These are phyloP conservation scores for Scheffersomyces lignosus DNA, from an alignment of 805 yeast species.

Conservation along the genomic window DNA sequence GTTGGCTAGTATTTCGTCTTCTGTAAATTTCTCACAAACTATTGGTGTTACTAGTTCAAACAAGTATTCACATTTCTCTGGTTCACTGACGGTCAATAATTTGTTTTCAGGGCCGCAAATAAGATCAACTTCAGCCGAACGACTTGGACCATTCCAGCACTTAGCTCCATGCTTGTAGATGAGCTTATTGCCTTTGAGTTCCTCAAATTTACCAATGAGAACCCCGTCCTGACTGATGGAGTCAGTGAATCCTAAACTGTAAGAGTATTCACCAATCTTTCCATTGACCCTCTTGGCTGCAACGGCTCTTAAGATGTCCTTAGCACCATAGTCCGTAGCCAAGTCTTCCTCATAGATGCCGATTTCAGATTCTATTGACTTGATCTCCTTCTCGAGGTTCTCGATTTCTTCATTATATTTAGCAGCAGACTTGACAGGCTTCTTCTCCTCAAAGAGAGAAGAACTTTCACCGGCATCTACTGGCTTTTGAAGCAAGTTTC, in stretches of 20 bases:
- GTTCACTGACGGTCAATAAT: slow-evolving; percentile 74
- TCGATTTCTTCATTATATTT: slow-evolving; percentile 14
- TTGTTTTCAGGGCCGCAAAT: slow-evolving; percentile 63
- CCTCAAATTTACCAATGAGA: slow-evolving; percentile 49
- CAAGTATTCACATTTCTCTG: slow-evolving; percentile 81
- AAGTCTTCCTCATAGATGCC: slow-evolving; percentile 20
- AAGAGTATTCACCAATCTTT: slow-evolving; percentile 68
- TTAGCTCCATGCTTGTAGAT: slow-evolving; percentile 63
- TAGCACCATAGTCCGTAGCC: slow-evolving; percentile 51
- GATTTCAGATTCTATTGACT: slow-evolving; percentile 11
- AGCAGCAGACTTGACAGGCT: not conserved
- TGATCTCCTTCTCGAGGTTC: slow-evolving; percentile 16
- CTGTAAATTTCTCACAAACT: slow-evolving; percentile 39
- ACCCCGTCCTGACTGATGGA: slow-evolving; percentile 56
- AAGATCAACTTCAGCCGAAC: slow-evolving; percentile 65
- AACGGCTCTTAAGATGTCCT: slow-evolving; percentile 63
- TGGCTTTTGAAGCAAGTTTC: not conserved
- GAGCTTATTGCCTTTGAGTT: slow-evolving; percentile 27
- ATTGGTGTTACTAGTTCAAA: slow-evolving; percentile 50
- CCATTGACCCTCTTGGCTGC: slow-evolving; percentile 47
- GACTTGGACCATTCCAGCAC: slow-evolving; percentile 94
- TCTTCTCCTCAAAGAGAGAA: not conserved
- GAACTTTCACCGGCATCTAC: not conserved
- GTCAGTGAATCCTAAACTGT: slow-evolving; percentile 60
- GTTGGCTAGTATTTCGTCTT: slow-evolving; percentile 23